These are phyloP conservation scores for Pseudocercospora eumusae DNA, from an alignment of 2,329 filamentous ascomycete species.

Conservation along the genomic window DNA sequence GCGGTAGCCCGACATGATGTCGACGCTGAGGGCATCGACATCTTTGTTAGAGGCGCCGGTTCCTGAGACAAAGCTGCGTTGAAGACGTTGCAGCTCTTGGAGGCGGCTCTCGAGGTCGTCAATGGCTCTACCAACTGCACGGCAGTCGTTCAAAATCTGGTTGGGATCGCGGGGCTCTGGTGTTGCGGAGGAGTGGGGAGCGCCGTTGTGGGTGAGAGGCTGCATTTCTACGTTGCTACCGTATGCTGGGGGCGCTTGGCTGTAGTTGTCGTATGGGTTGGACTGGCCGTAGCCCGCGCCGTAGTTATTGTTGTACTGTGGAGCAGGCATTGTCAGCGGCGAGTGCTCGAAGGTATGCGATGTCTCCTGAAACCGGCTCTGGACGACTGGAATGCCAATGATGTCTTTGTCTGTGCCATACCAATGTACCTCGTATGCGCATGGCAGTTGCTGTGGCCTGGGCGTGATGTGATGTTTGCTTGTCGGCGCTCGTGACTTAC, in stretches of 20 bases:
- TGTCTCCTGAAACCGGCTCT: neutral
- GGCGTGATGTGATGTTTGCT: constrained; percentile 9
- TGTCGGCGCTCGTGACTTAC: constrained; percentile 17
- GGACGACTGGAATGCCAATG: constrained; percentile 10
- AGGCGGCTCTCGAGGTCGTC: constrained; percentile 72
- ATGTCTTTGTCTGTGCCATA: neutral
- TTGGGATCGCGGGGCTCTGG: constrained; percentile 61
- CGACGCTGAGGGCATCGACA: constrained; percentile 71
- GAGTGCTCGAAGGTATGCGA: neutral
- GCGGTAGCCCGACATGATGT: constrained; percentile 82
- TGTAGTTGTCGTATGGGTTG: constrained; percentile 54
- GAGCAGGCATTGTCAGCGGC: constrained; percentile 26
- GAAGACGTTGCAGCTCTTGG: constrained; percentile 68
- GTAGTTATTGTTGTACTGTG: constrained; percentile 38
- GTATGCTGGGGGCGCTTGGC: constrained; percentile 36
- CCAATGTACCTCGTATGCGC: too few relatives aligned
- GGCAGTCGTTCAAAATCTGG: constrained; percentile 80
- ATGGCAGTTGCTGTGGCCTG: neutral
- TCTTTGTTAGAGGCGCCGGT: constrained; percentile 64
- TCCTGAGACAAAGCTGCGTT: constrained; percentile 69
- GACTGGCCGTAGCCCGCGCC: constrained; percentile 56
- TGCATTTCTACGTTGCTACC: constrained; percentile 65
- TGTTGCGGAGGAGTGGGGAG: constrained; percentile 28
- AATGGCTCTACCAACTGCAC: constrained; percentile 75
- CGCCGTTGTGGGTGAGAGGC: constrained; percentile 49